Evolutionary conservation across 306 rosid genomes (phyloP).

Genomic region (Alnus rubra): DNA sequence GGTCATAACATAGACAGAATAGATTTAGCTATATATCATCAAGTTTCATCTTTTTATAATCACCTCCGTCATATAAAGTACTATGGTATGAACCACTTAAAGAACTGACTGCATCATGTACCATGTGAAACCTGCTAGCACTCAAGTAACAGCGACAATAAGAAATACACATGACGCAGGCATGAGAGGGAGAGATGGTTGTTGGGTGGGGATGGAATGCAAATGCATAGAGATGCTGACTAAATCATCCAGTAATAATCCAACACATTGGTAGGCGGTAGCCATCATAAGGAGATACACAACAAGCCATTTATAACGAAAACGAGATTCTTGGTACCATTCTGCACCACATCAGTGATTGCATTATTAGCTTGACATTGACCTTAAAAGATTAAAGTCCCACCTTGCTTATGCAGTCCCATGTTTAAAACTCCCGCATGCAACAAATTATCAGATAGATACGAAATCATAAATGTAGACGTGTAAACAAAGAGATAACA

Average conservation of each 20-base stretch:
- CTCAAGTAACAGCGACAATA: neutral
- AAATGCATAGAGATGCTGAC: neutral
- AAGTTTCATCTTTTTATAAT: neutral
- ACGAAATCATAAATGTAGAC: constrained; percentile 14
- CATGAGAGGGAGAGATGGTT: neutral
- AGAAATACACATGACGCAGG: neutral
- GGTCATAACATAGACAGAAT: neutral
- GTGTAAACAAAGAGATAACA: neutral
- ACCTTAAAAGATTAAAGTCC: neutral
- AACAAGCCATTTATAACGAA: neutral
- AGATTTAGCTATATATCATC: constrained; percentile 11
- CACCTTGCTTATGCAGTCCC: neutral
- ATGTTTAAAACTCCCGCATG: neutral
- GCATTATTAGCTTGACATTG: neutral
- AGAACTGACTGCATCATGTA: constrained; percentile 2
- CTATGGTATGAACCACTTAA: neutral
- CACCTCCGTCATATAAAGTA: neutral
- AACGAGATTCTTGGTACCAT: neutral
- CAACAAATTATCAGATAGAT: constrained; percentile 1
- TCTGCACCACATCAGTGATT: neutral
- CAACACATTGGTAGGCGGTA: neutral
- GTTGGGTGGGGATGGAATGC: neutral
- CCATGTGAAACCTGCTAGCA: neutral
- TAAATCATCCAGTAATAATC: neutral
- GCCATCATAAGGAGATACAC: neutral